phyloP scores from a whole-genome alignment of 2,329 filamentous ascomycete species.

The Diaporthe aspalathi region DNA sequence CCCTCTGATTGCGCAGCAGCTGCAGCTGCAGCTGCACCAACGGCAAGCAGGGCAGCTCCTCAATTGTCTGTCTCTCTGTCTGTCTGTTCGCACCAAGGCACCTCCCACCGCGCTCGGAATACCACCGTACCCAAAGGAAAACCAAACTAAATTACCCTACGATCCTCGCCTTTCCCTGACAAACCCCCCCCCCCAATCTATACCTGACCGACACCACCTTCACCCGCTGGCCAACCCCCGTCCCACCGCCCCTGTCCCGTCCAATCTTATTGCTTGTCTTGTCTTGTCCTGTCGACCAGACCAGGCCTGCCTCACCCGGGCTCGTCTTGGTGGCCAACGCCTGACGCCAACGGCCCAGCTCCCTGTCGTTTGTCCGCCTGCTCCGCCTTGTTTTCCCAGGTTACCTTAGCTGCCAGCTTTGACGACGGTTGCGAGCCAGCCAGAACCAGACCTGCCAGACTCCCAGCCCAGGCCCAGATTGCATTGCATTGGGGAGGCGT shows the following conservation, averaged over 20 bases:
- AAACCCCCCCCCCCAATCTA: conserved; percentile 20
- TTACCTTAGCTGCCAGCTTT: conserved; percentile 26
- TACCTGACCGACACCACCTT: conserved; percentile 32
- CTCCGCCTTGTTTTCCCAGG: conserved; percentile 28
- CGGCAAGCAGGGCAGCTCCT: conserved; percentile 1
- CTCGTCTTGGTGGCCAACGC: conserved; percentile 16
- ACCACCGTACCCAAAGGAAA: conserved; percentile 22
- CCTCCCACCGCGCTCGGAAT: conserved; percentile 28
- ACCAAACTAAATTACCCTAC: background rate
- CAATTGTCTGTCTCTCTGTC: too few relatives aligned
- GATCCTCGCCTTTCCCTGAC: conserved; percentile 31
- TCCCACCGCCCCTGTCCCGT: conserved; percentile 28
- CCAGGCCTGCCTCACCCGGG: conserved; percentile 25
- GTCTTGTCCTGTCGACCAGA: conserved; percentile 30
- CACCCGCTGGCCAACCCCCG: conserved; percentile 2
- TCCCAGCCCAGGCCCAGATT: background rate
- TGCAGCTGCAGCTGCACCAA: background rate
- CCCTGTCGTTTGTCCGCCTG: conserved; percentile 7
- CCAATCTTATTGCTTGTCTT: conserved; percentile 27
- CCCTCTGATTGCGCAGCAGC: conserved; percentile 7
- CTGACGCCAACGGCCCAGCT: conserved; percentile 20
- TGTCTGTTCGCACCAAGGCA: conserved; percentile 9
- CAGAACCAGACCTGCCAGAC: background rate
- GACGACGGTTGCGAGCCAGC: conserved; percentile 29
- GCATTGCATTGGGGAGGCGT: conserved; percentile 16